Base-by-base conservation (phyloP, 345 rosid species). In the Orychophragmus violaceus region DNA sequence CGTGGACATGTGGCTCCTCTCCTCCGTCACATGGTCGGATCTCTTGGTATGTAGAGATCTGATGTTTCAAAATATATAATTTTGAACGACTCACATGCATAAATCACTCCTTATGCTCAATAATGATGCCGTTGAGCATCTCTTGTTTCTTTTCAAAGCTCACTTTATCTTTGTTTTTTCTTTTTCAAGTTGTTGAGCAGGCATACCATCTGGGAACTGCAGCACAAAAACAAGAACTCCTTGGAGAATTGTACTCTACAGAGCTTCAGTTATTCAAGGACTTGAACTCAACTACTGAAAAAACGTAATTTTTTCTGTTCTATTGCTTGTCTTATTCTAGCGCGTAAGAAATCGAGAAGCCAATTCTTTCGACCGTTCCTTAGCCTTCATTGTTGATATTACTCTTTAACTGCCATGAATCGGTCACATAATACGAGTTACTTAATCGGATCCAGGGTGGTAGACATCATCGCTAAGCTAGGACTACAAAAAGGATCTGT, bases 11-110 rank as follows among this genome's bases (percentile, higher is more conserved):
- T 82, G 58, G 94, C 96, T 21, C 11, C 81, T 46, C 90, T 87
- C 67, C 95, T 95, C 58, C 85, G 97, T 24, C 93, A 95, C 72
- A 80, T 82, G 88, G 91, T 87, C 77, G 99, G 96, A 71, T 91
- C 97, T 52, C 82, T 83, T 70, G 96, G 99, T 94, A 85, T 48
- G 90, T 77, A 13, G 49, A 17, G 19, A 13, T 33, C 39, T 74
- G 28, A 16, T 67, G 33, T 59, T 67, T 74, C 30, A 27, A 45
- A 12, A 46, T 46, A 16, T 64, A 33, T 17, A 1, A 18, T n/a
- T n/a, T n/a, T n/a, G n/a, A n/a, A n/a, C n/a, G n/a, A n/a, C n/a
- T n/a, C n/a, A n/a, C n/a, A n/a, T n/a, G n/a, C n/a, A n/a, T n/a
- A n/a, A n/a, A n/a, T n/a, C n/a, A n/a, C n/a, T n/a, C n/a, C n/a